These are phyloP conservation scores for Novymonas esmeraldas DNA, from an alignment of 208 protist species.

Conservation along the genomic window DNA sequence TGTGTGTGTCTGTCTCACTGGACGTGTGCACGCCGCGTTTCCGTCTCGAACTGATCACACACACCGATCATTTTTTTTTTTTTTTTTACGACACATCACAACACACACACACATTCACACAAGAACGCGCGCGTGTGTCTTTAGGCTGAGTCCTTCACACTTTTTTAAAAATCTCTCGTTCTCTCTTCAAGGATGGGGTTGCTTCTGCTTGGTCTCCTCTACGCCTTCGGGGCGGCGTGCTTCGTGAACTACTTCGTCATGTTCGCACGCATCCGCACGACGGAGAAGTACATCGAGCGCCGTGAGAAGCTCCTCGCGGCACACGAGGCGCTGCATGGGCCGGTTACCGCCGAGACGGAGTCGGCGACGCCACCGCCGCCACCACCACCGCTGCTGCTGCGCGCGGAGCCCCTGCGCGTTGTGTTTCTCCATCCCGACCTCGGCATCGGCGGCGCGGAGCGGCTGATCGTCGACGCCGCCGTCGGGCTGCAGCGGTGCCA, in stretches of 20 bases:
- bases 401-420: constrained; percentile 47
- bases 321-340: constrained; percentile 4
- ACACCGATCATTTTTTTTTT: no score
- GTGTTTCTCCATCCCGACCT: constrained; percentile 97
- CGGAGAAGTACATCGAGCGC: constrained; percentile 20
- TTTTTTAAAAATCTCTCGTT: no score
- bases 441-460: constrained; percentile 97
- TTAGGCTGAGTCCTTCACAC: no score
- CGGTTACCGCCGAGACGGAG: not conserved
- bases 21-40: no score
- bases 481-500: constrained; percentile 85
- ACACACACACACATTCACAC: no score
- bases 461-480: constrained; percentile 97
- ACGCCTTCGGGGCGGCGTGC: constrained; percentile 43
- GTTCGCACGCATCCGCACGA: constrained; percentile 28
- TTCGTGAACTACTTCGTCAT: constrained; percentile 43
- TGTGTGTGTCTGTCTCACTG: no score
- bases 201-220: constrained; percentile 31
- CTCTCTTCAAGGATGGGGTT: constrained; percentile 25
- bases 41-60: no score
- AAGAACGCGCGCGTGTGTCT: no score
- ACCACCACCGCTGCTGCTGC: constrained; percentile 14
- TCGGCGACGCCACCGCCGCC: not conserved
- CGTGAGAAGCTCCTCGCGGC: constrained; percentile 22
- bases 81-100: no score